phyloP scores from a whole-genome alignment of 495 filamentous ascomycete species.

The Aspergillus nidulans region DNA sequence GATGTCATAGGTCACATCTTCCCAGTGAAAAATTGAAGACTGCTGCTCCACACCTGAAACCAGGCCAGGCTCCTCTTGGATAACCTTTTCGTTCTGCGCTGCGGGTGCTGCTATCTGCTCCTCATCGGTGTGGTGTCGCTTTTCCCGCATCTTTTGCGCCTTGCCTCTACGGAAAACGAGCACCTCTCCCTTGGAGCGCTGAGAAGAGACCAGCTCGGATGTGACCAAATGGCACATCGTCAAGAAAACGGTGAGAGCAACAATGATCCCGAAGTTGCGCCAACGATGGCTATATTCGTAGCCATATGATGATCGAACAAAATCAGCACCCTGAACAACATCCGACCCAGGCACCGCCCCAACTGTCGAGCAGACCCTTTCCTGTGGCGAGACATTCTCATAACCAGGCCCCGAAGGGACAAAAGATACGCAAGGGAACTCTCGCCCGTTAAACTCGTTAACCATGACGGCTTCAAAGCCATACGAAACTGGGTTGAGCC shows the following conservation, averaged over 20 bases:
- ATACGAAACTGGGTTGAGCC: slow-evolving; percentile 63
- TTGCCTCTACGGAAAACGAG: slow-evolving; percentile 46
- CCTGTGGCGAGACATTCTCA: slow-evolving; percentile 3
- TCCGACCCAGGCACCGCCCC: slow-evolving; percentile 41
- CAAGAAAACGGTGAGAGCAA: slow-evolving; percentile 56
- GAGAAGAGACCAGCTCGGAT: not conserved
- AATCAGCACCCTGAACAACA: slow-evolving; percentile 55
- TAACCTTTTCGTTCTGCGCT: slow-evolving; percentile 30
- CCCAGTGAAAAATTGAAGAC: slow-evolving; percentile 73
- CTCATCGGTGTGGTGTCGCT: slow-evolving; percentile 31
- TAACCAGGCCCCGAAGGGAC: slow-evolving; percentile 47
- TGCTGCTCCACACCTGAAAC: slow-evolving; percentile 52
- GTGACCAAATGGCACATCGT: not conserved
- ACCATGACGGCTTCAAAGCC: slow-evolving; percentile 34
- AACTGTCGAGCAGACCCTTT: slow-evolving; percentile 40
- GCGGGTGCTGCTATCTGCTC: slow-evolving; percentile 27
- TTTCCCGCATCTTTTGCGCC: not conserved
- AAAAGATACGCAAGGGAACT: slow-evolving; percentile 54
- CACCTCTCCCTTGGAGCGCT: slow-evolving; percentile 46
- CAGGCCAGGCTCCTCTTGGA: slow-evolving; percentile 21
- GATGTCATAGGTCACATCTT: slow-evolving; percentile 70
- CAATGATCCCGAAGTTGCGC: slow-evolving; percentile 73
- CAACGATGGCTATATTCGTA: slow-evolving; percentile 60
- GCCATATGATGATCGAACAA: slow-evolving; percentile 58
- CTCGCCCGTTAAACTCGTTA: slow-evolving; percentile 51